Percentiles rank a stretch among this genome's conserved stretches.
phyloP scores from a whole-genome alignment of 2,329 filamentous ascomycete species.

The Juglanconis sp. region DNA sequence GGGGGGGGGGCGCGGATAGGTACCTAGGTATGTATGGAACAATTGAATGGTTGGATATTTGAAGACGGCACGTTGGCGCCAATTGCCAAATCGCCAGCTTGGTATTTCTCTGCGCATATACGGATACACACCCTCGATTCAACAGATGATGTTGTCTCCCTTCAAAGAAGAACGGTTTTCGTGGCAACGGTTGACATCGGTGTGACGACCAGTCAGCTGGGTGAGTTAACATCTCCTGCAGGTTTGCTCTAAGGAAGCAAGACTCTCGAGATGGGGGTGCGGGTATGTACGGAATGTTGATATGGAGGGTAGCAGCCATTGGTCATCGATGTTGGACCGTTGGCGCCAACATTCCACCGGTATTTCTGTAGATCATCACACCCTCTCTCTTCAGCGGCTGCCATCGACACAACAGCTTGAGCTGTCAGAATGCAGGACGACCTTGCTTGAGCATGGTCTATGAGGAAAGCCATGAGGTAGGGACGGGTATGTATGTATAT shows the following conservation, averaged over 20 bases:
- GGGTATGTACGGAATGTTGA: not conserved
- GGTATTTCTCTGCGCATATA: not conserved
- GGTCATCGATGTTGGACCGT: not conserved
- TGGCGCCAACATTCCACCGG: not conserved
- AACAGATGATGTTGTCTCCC: not conserved
- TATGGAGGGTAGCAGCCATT: not conserved
- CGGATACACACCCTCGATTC: not conserved
- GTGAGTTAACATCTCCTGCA: not conserved
- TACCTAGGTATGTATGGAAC: not conserved
- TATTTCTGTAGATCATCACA: not conserved
- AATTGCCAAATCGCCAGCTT: not conserved
- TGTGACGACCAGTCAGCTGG: not conserved
- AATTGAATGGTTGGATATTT: not conserved
- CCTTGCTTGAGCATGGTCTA: not conserved
- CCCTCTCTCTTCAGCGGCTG: not conserved
- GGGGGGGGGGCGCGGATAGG: too few species aligned
- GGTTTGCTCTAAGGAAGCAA: too few species aligned
- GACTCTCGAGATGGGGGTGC: not conserved
- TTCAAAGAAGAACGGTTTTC: not conserved
- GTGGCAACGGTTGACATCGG: not conserved
- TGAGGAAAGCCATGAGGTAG: not conserved
- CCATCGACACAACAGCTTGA: not conserved
- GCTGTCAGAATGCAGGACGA: not conserved
- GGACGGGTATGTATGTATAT: constrained; percentile 10
- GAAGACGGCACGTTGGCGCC: not conserved